These are phyloP conservation scores for Globisporangium perplexum DNA, from an alignment of 352 stramenopile species.

Conservation along the genomic window DNA sequence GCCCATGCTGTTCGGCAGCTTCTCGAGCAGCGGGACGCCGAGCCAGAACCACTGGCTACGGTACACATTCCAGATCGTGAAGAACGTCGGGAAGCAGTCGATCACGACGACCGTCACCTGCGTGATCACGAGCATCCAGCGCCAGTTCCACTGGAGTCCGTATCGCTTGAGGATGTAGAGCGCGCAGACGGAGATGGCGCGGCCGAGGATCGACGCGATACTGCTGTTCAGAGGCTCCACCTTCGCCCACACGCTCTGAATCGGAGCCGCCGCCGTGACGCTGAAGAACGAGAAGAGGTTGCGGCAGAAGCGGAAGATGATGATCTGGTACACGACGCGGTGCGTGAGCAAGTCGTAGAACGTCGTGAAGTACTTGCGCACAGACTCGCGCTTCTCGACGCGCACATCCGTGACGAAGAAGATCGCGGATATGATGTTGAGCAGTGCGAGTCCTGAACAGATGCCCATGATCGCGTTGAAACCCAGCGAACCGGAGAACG, in stretches of 20 bases:
- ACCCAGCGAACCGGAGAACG: slow-evolving; percentile 38
- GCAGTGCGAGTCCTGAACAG: slow-evolving; percentile 21
- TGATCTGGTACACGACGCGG: slow-evolving; percentile 48
- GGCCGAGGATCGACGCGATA: slow-evolving; percentile 43
- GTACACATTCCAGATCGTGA: slow-evolving; percentile 41
- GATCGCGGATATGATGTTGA: slow-evolving; percentile 21
- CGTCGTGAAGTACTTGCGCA: slow-evolving; percentile 26
- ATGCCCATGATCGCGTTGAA: slow-evolving; percentile 46
- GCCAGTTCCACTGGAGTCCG: slow-evolving; percentile 58
- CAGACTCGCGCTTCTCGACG: slow-evolving; percentile 9
- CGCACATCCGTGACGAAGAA: slow-evolving; percentile 37
- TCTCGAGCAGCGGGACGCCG: slow-evolving; percentile 40
- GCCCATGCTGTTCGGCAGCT: slow-evolving; percentile 40
- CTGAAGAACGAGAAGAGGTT: slow-evolving; percentile 41
- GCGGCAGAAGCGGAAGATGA: slow-evolving; percentile 46
- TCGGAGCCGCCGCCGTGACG: slow-evolving; percentile 37
- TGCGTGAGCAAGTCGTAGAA: slow-evolving; percentile 41
- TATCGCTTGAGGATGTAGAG: slow-evolving; percentile 15
- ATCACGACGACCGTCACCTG: slow-evolving; percentile 15
- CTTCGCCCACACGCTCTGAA: slow-evolving; percentile 45
- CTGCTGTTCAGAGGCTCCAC: slow-evolving; percentile 57
- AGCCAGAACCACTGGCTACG: slow-evolving; percentile 67
- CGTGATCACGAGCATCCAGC: slow-evolving; percentile 33
- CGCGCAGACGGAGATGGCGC: slow-evolving; percentile 29
- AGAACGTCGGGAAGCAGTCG: slow-evolving; percentile 45